A percentile compares a stretch with the other conserved stretches of the same genome.
These are phyloP conservation scores for Fusarium sambucinum DNA, from an alignment of 2,329 filamentous ascomycete genomes.

Conservation along the genomic window DNA sequence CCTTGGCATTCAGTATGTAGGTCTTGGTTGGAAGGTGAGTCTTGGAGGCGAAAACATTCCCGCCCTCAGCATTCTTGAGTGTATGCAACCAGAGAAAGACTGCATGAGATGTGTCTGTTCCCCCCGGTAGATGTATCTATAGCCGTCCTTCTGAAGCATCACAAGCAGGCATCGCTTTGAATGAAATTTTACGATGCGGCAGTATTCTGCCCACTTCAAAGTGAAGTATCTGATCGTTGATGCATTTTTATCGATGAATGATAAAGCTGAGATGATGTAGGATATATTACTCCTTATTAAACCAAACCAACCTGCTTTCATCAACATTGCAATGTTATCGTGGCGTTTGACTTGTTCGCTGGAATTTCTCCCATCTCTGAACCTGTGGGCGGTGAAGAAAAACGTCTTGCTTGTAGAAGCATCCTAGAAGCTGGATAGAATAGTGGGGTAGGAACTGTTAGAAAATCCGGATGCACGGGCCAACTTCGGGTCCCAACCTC, in stretches of 20 bases:
- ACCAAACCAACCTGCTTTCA: not conserved
- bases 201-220: conserved; percentile 7
- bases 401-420: conserved; percentile 38
- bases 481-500: conserved; percentile 35
- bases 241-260: not conserved
- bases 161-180: not conserved
- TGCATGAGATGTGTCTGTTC: not conserved
- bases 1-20: conserved; percentile 35
- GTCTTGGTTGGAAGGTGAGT: conserved; percentile 16
- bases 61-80: conserved; percentile 17
- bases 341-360: conserved; percentile 41
- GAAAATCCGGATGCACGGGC: conserved; percentile 44
- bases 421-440: conserved; percentile 25
- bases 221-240: not conserved
- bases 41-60: conserved; percentile 19
- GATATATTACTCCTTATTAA: not conserved
- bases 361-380: conserved; percentile 43
- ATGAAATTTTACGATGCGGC: conserved; percentile 2
- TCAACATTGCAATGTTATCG: conserved; percentile 12
- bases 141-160: not conserved
- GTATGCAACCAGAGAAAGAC: not conserved
- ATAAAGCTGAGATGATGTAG: not conserved
- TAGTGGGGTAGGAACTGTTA: conserved; percentile 38
- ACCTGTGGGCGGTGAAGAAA: conserved; percentile 36
- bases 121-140: not conserved